Conservation (phyloP, 352 stramenopile genomes). For the Pythium myriotylum region DNA sequence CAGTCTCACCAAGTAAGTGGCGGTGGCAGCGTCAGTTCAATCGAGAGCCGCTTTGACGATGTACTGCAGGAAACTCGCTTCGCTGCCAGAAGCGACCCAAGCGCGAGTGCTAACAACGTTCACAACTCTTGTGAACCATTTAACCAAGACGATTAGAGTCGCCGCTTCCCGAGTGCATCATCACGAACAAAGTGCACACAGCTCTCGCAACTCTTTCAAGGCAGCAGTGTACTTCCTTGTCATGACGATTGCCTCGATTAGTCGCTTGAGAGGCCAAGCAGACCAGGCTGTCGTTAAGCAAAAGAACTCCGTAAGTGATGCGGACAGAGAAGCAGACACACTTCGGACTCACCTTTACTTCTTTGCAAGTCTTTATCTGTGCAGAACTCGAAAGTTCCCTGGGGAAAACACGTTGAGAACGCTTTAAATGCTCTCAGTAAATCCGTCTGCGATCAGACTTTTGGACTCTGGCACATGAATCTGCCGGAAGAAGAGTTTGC, state of each 20-base stretch:
- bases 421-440: conserved; percentile 59
- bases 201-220: conserved; percentile 58
- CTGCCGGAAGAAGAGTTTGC: conserved; percentile 82
- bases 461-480: conserved; percentile 80
- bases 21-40: too few relatives aligned
- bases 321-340: neutral
- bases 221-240: conserved; percentile 74
- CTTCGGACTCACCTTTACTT: neutral
- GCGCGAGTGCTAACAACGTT: conserved; percentile 71
- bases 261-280: conserved; percentile 46
- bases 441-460: conserved; percentile 64
- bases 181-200: conserved; percentile 28
- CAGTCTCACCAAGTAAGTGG: conserved; percentile 66
- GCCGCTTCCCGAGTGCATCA: conserved; percentile 16
- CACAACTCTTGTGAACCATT: conserved; percentile 57
- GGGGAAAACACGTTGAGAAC: conserved; percentile 66
- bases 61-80: conserved; percentile 52
- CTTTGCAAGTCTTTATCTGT: neutral
- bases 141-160: conserved; percentile 53
- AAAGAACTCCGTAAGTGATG: conserved; percentile 43
- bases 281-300: conserved; percentile 70
- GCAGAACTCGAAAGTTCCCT: conserved; percentile 35
- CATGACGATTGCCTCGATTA: conserved; percentile 56
- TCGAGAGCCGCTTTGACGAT: too few relatives aligned
- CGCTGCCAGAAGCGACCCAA: conserved; percentile 50